A percentile compares a stretch with the other conserved stretches of the same genome.
Conservation (phyloP, 2,329 filamentous ascomycete species). For the Monilinia vaccinii-corymbosi region DNA sequence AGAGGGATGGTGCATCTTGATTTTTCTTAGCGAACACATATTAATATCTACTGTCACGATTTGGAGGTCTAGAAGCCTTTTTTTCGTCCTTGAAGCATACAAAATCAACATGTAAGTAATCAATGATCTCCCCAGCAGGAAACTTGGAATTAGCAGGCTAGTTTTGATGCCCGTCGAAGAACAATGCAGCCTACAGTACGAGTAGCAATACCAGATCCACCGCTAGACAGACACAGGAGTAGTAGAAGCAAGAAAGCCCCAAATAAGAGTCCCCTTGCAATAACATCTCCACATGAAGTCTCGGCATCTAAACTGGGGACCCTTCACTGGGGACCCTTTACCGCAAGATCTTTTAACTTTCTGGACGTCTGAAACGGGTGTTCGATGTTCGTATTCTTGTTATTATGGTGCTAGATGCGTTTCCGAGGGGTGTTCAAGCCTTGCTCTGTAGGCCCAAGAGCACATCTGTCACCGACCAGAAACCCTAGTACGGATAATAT, state of each 20-base stretch:
- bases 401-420: background rate
- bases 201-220: background rate
- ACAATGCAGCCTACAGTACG: background rate
- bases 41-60: too few relatives aligned
- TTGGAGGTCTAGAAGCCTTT: too few relatives aligned
- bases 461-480: too few relatives aligned
- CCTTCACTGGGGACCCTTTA: background rate
- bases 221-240: background rate
- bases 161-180: background rate
- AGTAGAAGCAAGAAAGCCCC: too few relatives aligned
- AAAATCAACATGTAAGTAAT: background rate
- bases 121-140: background rate
- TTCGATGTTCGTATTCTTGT: background rate
- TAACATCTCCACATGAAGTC: background rate
- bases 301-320: background rate
- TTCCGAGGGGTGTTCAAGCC: background rate
- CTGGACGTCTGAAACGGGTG: background rate
- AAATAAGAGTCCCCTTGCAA: background rate
- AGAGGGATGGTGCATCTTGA: background rate
- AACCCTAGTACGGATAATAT: too few relatives aligned
- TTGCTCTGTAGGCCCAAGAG: too few relatives aligned
- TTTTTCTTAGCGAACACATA: background rate
- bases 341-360: background rate
- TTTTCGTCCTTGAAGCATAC: too few relatives aligned
- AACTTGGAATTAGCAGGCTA: background rate